Evolutionary conservation across 768 basidiomycete genomes (phyloP).

Genomic region (Boletellus sp.): DNA sequence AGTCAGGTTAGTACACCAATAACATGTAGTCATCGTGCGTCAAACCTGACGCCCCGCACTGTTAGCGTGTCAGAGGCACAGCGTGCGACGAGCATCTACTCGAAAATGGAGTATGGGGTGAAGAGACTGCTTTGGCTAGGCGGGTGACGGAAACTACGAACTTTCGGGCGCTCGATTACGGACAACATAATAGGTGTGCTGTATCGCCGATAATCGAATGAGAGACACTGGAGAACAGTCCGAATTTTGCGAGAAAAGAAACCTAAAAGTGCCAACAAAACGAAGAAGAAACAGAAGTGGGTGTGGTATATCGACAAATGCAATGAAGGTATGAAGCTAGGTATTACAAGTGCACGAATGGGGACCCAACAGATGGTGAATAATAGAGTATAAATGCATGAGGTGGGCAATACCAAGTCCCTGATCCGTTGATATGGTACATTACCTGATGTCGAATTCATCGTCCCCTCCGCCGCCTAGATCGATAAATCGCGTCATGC

Average conservation of each 20-base stretch:
- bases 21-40: neutral
- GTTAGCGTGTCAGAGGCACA: constrained; percentile 77
- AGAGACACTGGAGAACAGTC: constrained; percentile 2
- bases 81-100: constrained; percentile 78
- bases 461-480: constrained; percentile 37
- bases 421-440: constrained; percentile 14
- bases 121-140: constrained; percentile 90
- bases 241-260: constrained; percentile 7
- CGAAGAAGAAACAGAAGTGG: constrained; percentile 2
- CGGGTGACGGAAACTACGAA: constrained; percentile 36
- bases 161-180: constrained; percentile 8
- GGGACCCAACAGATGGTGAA: constrained; percentile 14
- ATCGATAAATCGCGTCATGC: constrained; percentile 81
- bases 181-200: constrained; percentile 10
- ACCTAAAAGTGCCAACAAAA: constrained; percentile 13
- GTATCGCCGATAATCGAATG: constrained; percentile 13
- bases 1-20: constrained; percentile 55
- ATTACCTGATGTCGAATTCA: constrained; percentile 32
- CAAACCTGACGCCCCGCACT: constrained; percentile 2
- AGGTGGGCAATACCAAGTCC: constrained; percentile 11
- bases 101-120: constrained; percentile 91
- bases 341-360: constrained; percentile 21
- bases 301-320: constrained; percentile 2
- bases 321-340: constrained; percentile 10
- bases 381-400: constrained; percentile 18